Conservation (phyloP, 768 basidiomycete species). For the Pholiota microspora region DNA sequence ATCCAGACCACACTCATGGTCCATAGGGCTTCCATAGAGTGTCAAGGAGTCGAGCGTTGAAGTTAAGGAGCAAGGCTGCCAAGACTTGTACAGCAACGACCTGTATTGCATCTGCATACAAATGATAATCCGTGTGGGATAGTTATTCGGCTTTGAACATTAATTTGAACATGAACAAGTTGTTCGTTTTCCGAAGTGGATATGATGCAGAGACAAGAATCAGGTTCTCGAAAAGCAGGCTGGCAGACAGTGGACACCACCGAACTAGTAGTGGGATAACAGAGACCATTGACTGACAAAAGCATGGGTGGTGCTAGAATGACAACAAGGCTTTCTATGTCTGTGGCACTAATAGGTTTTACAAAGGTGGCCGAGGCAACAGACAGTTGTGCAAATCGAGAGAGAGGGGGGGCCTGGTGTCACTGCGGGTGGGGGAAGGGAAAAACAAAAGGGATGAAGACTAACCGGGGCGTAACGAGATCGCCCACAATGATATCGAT, state of each 20-base stretch:
- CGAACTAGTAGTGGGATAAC: too few species aligned
- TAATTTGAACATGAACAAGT: too few species aligned
- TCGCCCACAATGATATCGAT: neutral
- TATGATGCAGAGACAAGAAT: too few species aligned
- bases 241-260: too few species aligned
- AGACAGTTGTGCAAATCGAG: neutral
- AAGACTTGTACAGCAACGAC: neutral
- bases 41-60: neutral
- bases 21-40: neutral
- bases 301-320: too few species aligned
- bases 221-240: too few species aligned
- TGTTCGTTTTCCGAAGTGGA: too few species aligned
- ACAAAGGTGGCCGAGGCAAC: neutral
- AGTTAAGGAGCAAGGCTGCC: neutral
- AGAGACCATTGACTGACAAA: too few species aligned
- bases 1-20: neutral
- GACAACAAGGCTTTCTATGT: neutral
- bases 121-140: too few species aligned
- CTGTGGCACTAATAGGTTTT: neutral
- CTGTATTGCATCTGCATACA: too few species aligned
- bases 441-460: neutral
- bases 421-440: neutral
- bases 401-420: neutral
- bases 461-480: neutral
- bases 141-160: too few species aligned